A percentile compares a stretch with the other conserved stretches of the same genome.
Evolutionary conservation across 116 monocot genomes (phyloP).

Genomic region (Phalaenopsis hybrid): DNA sequence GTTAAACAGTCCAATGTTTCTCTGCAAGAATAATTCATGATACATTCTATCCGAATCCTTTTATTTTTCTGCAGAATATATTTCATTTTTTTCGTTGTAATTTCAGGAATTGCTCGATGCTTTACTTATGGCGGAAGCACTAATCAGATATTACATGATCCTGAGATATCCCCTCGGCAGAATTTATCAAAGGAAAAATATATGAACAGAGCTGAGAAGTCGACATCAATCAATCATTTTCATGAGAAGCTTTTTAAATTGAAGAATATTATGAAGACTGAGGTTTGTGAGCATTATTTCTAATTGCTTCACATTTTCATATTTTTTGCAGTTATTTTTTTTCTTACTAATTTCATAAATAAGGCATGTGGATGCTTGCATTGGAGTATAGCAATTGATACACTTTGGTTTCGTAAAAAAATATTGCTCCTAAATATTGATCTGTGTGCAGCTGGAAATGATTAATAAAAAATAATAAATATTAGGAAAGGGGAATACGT

Average conservation of each 20-base stretch:
- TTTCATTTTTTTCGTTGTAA: background rate
- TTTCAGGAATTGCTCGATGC: conserved; percentile 87
- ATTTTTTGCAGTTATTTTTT: background rate
- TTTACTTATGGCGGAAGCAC: conserved; percentile 90
- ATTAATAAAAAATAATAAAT: background rate
- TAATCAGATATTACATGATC: conserved; percentile 59
- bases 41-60: background rate
- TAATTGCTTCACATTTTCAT: background rate
- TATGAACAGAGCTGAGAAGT: conserved; percentile 67
- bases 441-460: background rate
- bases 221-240: conserved; percentile 88
- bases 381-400: background rate
- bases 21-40: background rate
- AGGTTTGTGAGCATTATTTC: conserved; percentile 30
- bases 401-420: background rate
- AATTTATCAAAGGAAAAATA: conserved; percentile 67
- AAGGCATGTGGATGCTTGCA: no score
- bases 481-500: background rate
- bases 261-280: conserved; percentile 94
- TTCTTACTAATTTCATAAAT: no score
- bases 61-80: background rate
- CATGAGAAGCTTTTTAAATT: conserved; percentile 94
- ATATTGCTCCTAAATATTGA: background rate
- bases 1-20: background rate
- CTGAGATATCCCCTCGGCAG: conserved; percentile 55